Percentiles rank a stretch among this genome's conserved stretches.
These are phyloP conservation scores for Diospyros kaki DNA, from an alignment of 148 eudicot species.

Conservation along the genomic window DNA sequence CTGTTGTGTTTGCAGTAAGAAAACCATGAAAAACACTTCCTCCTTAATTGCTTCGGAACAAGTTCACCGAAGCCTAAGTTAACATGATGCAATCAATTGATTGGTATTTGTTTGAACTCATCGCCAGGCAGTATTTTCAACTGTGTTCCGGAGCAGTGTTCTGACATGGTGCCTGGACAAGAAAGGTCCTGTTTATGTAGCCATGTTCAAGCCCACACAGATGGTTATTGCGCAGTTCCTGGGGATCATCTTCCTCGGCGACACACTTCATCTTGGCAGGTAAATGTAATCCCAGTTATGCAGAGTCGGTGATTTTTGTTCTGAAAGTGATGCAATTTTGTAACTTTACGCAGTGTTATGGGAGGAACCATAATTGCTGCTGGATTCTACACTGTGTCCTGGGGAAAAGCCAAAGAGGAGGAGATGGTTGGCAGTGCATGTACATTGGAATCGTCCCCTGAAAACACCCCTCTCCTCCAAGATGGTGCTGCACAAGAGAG, in stretches of 20 bases:
- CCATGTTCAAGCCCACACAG: slow-evolving; percentile 24
- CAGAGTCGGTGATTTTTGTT: not conserved
- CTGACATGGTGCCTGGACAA: slow-evolving; percentile 23
- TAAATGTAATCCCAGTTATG: slow-evolving; percentile 1
- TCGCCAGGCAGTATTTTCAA: slow-evolving; percentile 12
- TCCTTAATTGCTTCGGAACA: not conserved
- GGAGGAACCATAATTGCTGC: slow-evolving; percentile 45
- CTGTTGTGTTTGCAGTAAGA: slow-evolving; percentile 39
- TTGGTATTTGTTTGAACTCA: too few relatives aligned
- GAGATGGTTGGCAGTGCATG: not conserved
- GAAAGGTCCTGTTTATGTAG: slow-evolving; percentile 23
- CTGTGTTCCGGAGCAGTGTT: slow-evolving; percentile 10
- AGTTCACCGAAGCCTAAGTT: too few relatives aligned
- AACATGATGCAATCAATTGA: too few relatives aligned
- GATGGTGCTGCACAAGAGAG: not conserved
- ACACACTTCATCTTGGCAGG: slow-evolving; percentile 25
- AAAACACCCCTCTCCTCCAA: slow-evolving; percentile 10
- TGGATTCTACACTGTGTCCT: slow-evolving; percentile 53
- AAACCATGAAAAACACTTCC: not conserved
- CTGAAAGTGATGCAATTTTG: not conserved
- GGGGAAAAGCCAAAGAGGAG: slow-evolving; percentile 40
- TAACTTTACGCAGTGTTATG: slow-evolving; percentile 31
- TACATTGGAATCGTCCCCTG: slow-evolving; percentile 2
- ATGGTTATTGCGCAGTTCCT: slow-evolving; percentile 20
- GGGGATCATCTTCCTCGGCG: slow-evolving; percentile 17